phyloP scores from a whole-genome alignment of 2,329 filamentous ascomycete genomes.

The Penicillium digitatum region DNA sequence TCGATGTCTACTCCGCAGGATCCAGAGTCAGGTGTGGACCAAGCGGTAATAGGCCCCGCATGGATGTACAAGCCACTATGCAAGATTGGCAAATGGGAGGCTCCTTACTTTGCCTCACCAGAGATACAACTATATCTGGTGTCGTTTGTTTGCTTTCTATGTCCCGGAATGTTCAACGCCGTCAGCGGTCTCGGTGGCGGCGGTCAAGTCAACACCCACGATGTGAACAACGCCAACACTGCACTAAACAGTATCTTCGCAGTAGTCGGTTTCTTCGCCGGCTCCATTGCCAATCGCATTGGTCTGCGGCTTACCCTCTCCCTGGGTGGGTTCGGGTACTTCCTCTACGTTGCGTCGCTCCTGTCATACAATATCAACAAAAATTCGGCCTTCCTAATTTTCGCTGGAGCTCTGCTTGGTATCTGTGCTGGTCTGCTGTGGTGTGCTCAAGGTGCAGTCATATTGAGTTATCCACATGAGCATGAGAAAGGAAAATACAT shows the following conservation, averaged over 20 bases:
- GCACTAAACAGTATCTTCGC: conserved; percentile 71
- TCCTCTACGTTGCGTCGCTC: conserved; percentile 48
- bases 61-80: conserved; percentile 65
- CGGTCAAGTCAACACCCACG: conserved; percentile 55
- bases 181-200: conserved; percentile 62
- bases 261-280: conserved; percentile 61
- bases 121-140: conserved; percentile 69
- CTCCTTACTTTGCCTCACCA: conserved; percentile 70
- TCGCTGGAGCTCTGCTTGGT: conserved; percentile 49
- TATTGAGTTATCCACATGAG: conserved; percentile 81
- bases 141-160: conserved; percentile 66
- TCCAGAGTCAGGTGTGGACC: conserved; percentile 22
- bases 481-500: conserved; percentile 82
- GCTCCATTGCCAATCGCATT: conserved; percentile 46
- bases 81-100: conserved; percentile 51
- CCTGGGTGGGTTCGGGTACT: conserved; percentile 48
- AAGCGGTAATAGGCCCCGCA: conserved; percentile 31
- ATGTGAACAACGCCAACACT: conserved; percentile 64
- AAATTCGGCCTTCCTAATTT: conserved; percentile 49
- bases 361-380: conserved; percentile 50
- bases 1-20: conserved; percentile 17
- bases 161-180: conserved; percentile 70
- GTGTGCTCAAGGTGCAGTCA: conserved; percentile 51
- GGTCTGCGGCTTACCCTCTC: conserved; percentile 44
- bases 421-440: conserved; percentile 49